Base-by-base conservation (phyloP, 2,329 filamentous ascomycete species). In the Scopulariopsis brevicaulis region DNA sequence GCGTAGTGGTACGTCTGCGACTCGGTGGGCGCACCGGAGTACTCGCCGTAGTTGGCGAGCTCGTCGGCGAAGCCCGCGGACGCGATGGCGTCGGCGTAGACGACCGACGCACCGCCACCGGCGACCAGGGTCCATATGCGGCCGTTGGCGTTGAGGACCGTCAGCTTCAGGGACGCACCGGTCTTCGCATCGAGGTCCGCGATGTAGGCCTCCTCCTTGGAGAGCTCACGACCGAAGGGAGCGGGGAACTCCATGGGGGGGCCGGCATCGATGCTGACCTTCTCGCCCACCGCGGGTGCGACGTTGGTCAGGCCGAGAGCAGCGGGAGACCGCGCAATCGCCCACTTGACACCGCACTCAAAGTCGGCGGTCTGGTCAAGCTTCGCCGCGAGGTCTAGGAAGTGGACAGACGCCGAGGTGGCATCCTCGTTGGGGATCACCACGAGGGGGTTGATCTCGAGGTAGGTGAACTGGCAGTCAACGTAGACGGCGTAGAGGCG, bases 1-100 rank as follows among this genome's bases (percentile, higher is more conserved):
- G 94, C 92, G 77, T 99, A 99, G 85, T 97, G 92, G 86, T 90
- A 99, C 61, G 94, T 97, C 78, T 99, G 94, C 53, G 91, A 96
- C 85, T 99, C 94, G 61, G 91, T 97, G 65, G 94, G 94, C 63
- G 94, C 94, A 79, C 94, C 94, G 63, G 94, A 97, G 86, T 99
- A 99, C 79, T 99, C 94, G 74, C 94, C 94, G 72, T 99, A 99
- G 86, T 99, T 99, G 79, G 94, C 94, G 58, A 99, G 85, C 76
- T 99, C 92, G 67, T 90, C 86, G 63, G 95, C 91, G 73, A 96
- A 97, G 64, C 94, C 94, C 69, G 90, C 85, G 61, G 91, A 96
- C 66, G 94, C 94, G 74, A 99, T 99, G 75, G 94, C 94, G 72
- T 99, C 94, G 63, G 94, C 94, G 75, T 99, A 99, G 65, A 99